A percentile compares a stretch with the other conserved stretches of the same genome.
Conservation (phyloP, 495 filamentous ascomycete species). For the Aspergillus homomorphus region DNA sequence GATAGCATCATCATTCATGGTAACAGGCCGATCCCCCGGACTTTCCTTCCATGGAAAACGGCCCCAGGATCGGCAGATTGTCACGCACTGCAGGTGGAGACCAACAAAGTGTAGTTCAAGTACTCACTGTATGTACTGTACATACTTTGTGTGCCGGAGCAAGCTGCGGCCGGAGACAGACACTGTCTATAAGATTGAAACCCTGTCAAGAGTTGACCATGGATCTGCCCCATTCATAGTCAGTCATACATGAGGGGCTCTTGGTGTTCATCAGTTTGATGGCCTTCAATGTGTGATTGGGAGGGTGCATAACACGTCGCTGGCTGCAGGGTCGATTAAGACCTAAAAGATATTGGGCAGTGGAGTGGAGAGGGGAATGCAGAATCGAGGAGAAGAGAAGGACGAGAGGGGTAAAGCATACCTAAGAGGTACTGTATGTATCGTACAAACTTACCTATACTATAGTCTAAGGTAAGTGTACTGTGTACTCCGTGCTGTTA, state of each 20-base stretch:
- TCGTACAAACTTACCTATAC: too few species aligned
- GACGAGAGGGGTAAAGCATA: not conserved
- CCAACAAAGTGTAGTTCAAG: too few species aligned
- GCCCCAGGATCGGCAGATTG: not conserved
- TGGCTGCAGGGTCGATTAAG: conserved; percentile 16
- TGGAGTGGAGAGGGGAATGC: not conserved
- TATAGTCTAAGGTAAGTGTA: too few species aligned
- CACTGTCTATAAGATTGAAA: not conserved
- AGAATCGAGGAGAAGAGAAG: not conserved
- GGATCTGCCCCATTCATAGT: too few species aligned
- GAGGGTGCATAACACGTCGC: conserved; percentile 17
- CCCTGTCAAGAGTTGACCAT: too few species aligned
- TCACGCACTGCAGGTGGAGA: not conserved
- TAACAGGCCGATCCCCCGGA: not conserved
- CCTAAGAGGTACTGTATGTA: not conserved
- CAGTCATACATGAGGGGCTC: too few species aligned
- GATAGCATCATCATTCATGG: too few species aligned
- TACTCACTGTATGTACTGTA: too few species aligned
- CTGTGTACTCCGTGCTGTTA: too few species aligned
- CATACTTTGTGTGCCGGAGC: conserved; percentile 6
- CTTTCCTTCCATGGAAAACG: not conserved
- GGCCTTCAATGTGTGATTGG: too few species aligned
- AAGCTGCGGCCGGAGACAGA: conserved; percentile 7
- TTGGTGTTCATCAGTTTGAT: too few species aligned
- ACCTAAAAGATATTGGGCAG: conserved; percentile 11